A percentile compares a stretch with the other conserved stretches of the same genome.
phyloP scores from a whole-genome alignment of 441 rosid genomes.

The Brassica hybrid region DNA sequence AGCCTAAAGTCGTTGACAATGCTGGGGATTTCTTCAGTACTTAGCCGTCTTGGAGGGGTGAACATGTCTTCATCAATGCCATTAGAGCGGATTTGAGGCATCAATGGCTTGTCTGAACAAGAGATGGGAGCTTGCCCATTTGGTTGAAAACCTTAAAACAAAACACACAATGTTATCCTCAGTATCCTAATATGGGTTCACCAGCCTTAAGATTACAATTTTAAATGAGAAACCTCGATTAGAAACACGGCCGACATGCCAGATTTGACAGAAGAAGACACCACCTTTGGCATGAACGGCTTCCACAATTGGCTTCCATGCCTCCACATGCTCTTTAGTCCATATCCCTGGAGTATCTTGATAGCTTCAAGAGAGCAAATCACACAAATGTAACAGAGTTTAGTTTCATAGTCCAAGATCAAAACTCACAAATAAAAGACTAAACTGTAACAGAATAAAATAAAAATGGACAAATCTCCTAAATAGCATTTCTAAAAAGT shows the following conservation, averaged over 20 bases:
- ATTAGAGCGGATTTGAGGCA: too few species aligned
- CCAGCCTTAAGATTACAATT: neutral
- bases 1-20: too few species aligned
- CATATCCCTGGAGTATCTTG: conserved; percentile 56
- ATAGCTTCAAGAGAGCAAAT: conserved; percentile 36
- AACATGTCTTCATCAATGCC: too few species aligned
- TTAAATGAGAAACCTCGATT: conserved; percentile 27
- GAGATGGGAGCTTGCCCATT: conserved; percentile 31
- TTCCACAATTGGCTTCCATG: conserved; percentile 67
- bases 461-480: too few species aligned
- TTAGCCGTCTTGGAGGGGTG: too few species aligned
- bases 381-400: too few species aligned
- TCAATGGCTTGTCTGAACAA: too few species aligned
- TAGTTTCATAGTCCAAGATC: too few species aligned
- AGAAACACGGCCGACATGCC: conserved; percentile 34
- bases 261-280: conserved; percentile 54
- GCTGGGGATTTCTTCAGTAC: too few species aligned
- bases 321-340: conserved; percentile 66
- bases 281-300: conserved; percentile 63
- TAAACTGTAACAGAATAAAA: neutral
- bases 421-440: neutral
- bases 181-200: neutral
- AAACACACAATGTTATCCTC: neutral
- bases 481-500: too few species aligned
- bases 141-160: conserved; percentile 48